Base-by-base conservation (phyloP, 2,329 filamentous ascomycete species). In the Emmonsia crescens region DNA sequence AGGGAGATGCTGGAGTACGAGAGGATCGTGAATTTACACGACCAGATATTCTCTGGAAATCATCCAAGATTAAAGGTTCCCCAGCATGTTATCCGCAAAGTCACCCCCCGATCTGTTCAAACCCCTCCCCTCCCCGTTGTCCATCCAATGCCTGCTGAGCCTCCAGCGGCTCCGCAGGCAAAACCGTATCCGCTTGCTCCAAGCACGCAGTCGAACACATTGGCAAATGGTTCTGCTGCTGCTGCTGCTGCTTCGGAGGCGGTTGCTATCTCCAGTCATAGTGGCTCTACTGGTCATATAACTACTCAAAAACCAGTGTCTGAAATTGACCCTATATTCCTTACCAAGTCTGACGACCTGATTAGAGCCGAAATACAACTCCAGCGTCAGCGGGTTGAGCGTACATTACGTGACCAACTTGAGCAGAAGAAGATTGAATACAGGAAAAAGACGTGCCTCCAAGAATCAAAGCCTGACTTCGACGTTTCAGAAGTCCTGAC, bases 271-370 rank as follows among this genome's bases (percentile, higher is more conserved):
- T 63, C 64, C 44, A 60, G 67, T 8, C 66, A 71, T 60, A 62
- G 60, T 61, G 62, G 67, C 24, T 59, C 68, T 36, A 64, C 66
- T 49, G 40, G 40, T 29, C 60, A 29, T 57, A 19, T 60, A 49
- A 44, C 59, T 56, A 33, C 74, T 67, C 73, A 76, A 64, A 80
- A 77, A 69, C 75, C 81, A 66, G 83, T 81, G 66, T 84, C 85
- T 63, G 86, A 87, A 74, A 89, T 94, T 76, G 85, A 95, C 73
- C 89, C 91, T 57, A 85, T 95, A 64, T 81, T 95, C 68, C 81
- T 95, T 74, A 87, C 89, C 71, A 96, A 96, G 75, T 92, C 91
- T 67, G 88, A 91, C 71, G 85, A 89, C 71, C 80, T 95, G 67
- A 85, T 94, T 71, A 88, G 85, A 76, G 90, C 91, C 70, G 91